These are phyloP conservation scores for Uronychia binucleata DNA, from an alignment of 73 alveolate species.

Conservation along the genomic window DNA sequence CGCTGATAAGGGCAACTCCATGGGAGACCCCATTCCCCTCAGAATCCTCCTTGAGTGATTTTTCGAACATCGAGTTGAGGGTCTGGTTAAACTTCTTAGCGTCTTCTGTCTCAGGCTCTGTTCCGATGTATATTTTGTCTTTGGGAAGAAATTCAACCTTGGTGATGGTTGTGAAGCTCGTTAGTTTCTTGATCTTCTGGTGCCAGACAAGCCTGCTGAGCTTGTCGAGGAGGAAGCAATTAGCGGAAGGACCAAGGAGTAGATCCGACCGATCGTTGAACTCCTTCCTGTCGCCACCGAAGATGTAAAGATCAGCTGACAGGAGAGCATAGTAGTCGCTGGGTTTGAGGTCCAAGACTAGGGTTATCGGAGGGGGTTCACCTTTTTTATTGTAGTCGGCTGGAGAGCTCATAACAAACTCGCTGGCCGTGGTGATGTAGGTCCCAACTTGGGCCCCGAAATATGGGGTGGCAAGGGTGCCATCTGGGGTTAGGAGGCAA, in stretches of 20 bases:
- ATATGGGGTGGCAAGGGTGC: neutral
- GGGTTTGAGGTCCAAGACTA: neutral
- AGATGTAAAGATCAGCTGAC: neutral
- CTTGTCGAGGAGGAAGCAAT: neutral
- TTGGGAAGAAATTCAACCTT: neutral
- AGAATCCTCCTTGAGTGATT: too few species aligned
- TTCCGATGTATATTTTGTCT: neutral
- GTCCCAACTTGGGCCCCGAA: neutral
- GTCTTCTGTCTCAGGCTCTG: neutral
- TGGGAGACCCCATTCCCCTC: too few species aligned
- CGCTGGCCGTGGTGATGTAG: neutral
- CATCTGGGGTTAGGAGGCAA: neutral
- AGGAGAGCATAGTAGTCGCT: neutral
- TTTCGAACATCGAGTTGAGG: neutral
- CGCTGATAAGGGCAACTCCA: neutral
- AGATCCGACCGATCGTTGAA: neutral
- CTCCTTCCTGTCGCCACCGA: neutral
- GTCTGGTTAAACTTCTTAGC: neutral
- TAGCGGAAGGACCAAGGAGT: neutral
- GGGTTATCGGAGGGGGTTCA: too few species aligned
- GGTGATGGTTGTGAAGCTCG: neutral
- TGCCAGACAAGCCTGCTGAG: neutral
- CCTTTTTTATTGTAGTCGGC: too few species aligned
- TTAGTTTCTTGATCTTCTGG: neutral
- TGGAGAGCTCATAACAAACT: neutral